phyloP scores from a whole-genome alignment of 2,329 filamentous ascomycete species.

The Talaromyces sp. region DNA sequence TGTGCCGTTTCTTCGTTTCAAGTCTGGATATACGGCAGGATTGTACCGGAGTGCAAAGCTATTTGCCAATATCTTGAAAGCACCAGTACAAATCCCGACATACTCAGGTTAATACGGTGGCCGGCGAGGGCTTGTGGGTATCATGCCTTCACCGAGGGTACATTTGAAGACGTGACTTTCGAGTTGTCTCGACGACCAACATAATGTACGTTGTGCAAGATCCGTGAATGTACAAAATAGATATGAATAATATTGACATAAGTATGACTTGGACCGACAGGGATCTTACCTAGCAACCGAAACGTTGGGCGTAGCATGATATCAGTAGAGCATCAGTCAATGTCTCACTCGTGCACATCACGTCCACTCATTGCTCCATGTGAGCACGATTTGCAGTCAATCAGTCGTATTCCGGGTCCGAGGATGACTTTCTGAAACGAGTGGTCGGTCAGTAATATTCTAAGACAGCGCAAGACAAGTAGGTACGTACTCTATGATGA shows the following conservation, averaged over 20 bases:
- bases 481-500: neutral
- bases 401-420: neutral
- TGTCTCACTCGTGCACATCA: neutral
- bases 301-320: neutral
- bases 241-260: neutral
- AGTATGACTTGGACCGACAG: neutral
- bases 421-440: neutral
- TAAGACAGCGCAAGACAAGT: neutral
- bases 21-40: conserved; percentile 31
- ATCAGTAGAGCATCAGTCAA: neutral
- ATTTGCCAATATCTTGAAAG: conserved; percentile 38
- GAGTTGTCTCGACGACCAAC: neutral
- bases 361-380: neutral
- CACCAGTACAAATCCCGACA: conserved; percentile 25
- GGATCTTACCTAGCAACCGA: neutral
- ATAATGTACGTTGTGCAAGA: neutral
- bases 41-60: conserved; percentile 34
- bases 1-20: conserved; percentile 13
- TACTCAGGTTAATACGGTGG: conserved; percentile 32
- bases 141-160: neutral
- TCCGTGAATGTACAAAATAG: neutral
- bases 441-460: neutral
- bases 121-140: conserved; percentile 35
- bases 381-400: conserved; percentile 1
- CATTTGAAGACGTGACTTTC: conserved; percentile 4